phyloP scores from a whole-genome alignment of 176 grass and related monocot genomes.

The Oryza australiensis region DNA sequence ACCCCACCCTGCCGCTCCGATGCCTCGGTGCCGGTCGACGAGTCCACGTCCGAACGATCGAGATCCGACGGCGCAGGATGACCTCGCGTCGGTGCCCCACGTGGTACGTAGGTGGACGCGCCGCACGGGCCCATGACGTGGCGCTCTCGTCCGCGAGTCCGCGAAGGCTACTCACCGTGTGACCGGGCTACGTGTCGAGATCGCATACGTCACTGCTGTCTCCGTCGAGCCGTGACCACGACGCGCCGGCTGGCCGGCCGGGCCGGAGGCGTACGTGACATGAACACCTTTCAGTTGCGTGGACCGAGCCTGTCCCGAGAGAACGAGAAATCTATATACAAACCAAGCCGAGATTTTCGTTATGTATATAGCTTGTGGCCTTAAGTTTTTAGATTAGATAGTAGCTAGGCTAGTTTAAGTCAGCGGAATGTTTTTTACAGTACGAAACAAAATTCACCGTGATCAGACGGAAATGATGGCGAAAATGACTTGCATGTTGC shows the following conservation, averaged over 20 bases:
- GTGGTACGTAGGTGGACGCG: slow-evolving; percentile 36
- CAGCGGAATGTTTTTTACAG: not conserved
- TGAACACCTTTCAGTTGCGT: not conserved
- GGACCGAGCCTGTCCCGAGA: not conserved
- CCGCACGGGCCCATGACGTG: not conserved
- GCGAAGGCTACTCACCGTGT: not conserved
- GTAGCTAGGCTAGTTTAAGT: not conserved
- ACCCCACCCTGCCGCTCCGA: not conserved
- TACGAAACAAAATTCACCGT: not conserved
- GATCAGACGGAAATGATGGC: not conserved
- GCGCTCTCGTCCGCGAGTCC: not conserved
- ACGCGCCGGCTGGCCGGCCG: too few species aligned
- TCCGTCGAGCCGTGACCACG: not conserved
- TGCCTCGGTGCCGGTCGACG: not conserved
- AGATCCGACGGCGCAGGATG: slow-evolving; percentile 24
- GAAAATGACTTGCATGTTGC: not conserved
- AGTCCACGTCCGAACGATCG: not conserved
- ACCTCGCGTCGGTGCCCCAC: not conserved
- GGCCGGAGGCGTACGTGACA: not conserved
- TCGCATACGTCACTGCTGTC: not conserved
- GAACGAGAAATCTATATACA: not conserved
- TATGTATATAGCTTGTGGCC: not conserved
- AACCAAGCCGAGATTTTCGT: not conserved
- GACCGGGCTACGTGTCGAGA: slow-evolving; percentile 3
- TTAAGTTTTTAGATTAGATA: too few species aligned